Percentiles rank a stretch among this genome's conserved stretches.
Evolutionary conservation across 1,139 yeast species (phyloP).

Genomic region (Debaryomyces fabryi): DNA sequence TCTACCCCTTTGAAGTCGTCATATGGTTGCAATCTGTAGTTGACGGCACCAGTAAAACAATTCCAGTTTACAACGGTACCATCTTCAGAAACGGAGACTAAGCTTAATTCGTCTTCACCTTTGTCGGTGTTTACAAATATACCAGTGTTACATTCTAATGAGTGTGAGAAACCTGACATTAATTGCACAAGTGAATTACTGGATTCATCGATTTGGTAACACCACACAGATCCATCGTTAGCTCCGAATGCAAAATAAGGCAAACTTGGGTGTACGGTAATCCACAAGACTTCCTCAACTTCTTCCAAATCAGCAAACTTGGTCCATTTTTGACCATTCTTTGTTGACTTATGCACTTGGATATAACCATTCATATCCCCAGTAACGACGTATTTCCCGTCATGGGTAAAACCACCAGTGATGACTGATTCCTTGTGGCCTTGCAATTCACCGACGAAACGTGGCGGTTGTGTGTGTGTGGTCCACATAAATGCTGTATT

Average conservation of each 20-base stretch:
- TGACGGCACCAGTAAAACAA: constrained; percentile 72
- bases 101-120: constrained; percentile 54
- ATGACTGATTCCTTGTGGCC: constrained; percentile 90
- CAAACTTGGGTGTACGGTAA: constrained; percentile 70
- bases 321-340: constrained; percentile 84
- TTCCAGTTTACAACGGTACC: constrained; percentile 89
- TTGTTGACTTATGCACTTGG: constrained; percentile 68
- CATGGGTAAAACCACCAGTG: constrained; percentile 78
- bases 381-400: constrained; percentile 79
- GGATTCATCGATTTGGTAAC: constrained; percentile 68
- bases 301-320: constrained; percentile 74
- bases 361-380: constrained; percentile 95
- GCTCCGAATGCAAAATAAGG: constrained; percentile 94
- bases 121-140: constrained; percentile 62
- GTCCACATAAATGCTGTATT: constrained; percentile 91
- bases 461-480: constrained; percentile 81
- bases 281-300: constrained; percentile 79
- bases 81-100: constrained; percentile 86
- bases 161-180: constrained; percentile 81
- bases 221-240: constrained; percentile 93
- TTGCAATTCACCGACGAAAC: constrained; percentile 68
- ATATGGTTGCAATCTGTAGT: constrained; percentile 64
- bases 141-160: constrained; percentile 78
- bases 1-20: constrained; percentile 67
- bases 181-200: constrained; percentile 62